Evolutionary conservation across 805 yeast genomes (phyloP), one percentile per base, ranked within the genome.

Genomic region (Lachancea sp.): DNA sequence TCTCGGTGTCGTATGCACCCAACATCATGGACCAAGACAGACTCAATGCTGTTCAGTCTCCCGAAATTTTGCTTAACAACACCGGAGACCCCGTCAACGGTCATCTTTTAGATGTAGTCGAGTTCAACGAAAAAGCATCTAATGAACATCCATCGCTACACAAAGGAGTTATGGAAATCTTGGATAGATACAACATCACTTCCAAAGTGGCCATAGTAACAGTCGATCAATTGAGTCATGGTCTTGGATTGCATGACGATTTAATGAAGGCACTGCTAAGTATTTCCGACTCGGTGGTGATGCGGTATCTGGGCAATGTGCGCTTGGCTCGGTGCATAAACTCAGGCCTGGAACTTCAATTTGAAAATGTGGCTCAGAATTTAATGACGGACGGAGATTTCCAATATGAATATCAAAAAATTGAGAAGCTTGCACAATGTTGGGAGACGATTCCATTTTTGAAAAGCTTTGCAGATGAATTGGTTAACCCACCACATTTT

Each of bases 1-100:
- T 42, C 5, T 28, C 40, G 28, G 43, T 34, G 2, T 38, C 45
- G 8, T 42, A 34, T 19, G 42, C 43, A 18, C 45, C 45, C 13
- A 29, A 37, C 32, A 19, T 36, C 35, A 1, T 19, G 24, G 30
- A 38, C 25, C 17, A 38, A 5, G 37, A 31, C 11, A 19, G 33
- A 21, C 33, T 32, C 12, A 25, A 17, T 19, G 18, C 23, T 17
- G 18, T 31, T 3, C 34, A 37, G 13, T 13, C 31, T 18, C 37
- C 32, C 5, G 37, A 33, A 13, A 18, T 38, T 8, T 25, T 42
- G 28, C 28, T 42, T 19, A 42, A 42, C 32, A 34, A 38, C 36
- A 30, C 36, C 21, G 37, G 28, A 9, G 29, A 26, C 19, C 36
- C 39, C 9, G 38, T 21, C n/a, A 38, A 42, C 29, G 23, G 35